Conservation (phyloP, 768 basidiomycete species). For the Tephrocybe sp. region DNA sequence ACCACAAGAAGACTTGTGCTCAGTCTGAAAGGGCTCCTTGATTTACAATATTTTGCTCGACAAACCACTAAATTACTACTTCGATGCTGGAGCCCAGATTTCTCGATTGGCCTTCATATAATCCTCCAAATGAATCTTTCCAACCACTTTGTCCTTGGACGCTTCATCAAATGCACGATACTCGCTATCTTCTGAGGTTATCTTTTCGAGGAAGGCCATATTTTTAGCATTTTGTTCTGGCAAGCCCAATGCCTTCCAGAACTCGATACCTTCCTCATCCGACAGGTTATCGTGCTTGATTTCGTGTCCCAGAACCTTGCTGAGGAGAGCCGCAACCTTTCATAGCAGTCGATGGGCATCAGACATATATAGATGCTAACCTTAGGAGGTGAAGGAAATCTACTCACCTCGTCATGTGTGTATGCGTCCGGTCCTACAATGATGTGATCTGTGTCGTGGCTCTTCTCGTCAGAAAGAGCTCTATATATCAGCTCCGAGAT, state of each 20-base stretch:
- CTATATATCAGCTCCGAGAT: conserved; percentile 30
- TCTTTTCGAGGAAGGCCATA: conserved; percentile 2
- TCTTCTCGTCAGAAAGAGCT: conserved; percentile 25
- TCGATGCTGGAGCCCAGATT: neutral
- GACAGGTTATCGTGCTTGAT: conserved; percentile 1
- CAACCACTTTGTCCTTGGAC: neutral
- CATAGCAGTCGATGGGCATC: neutral
- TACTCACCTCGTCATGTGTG: conserved; percentile 29
- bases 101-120: neutral
- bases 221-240: neutral
- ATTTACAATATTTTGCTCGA: too few relatives aligned
- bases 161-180: neutral
- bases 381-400: neutral
- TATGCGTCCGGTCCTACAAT: conserved; percentile 19
- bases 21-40: neutral
- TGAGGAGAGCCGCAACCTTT: neutral
- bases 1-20: conserved; percentile 34
- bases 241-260: neutral
- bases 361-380: too few relatives aligned
- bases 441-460: conserved; percentile 20
- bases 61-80: too few relatives aligned
- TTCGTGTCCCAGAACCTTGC: neutral
- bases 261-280: neutral
- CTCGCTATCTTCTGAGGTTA: conserved; percentile 1
- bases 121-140: neutral